Conservation (phyloP, 495 filamentous ascomycete species). For the Aspergillus mulundensis region DNA sequence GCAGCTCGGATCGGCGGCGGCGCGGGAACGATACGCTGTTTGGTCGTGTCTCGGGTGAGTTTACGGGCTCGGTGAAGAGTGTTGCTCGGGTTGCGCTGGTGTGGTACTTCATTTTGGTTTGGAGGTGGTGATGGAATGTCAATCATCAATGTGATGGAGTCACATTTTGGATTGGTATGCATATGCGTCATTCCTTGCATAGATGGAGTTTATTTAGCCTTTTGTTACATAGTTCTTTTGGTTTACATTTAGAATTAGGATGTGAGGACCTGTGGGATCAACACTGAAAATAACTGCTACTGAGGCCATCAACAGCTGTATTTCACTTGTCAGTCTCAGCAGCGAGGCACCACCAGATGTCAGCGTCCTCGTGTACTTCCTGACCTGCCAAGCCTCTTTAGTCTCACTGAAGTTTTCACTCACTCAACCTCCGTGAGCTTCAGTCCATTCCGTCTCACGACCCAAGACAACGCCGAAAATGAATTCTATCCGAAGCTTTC, state of each 20-base stretch:
- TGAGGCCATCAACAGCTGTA: background rate
- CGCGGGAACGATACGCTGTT: slow-evolving; percentile 10
- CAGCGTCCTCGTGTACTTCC: too few relatives aligned
- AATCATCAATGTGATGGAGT: too few relatives aligned
- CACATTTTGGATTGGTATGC: background rate
- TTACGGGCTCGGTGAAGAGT: slow-evolving; percentile 27
- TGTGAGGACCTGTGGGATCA: background rate
- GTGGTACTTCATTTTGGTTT: slow-evolving; percentile 52
- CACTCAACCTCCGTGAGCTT: too few relatives aligned
- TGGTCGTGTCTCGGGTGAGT: slow-evolving; percentile 21
- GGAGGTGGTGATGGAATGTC: slow-evolving; percentile 44
- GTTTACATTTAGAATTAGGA: background rate
- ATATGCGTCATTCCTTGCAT: slow-evolving; percentile 1
- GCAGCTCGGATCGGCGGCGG: slow-evolving; percentile 7
- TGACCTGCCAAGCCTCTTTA: too few relatives aligned
- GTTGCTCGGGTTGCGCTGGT: slow-evolving; percentile 43
- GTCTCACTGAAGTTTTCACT: too few relatives aligned
- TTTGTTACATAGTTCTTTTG: background rate
- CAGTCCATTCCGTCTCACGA: too few relatives aligned
- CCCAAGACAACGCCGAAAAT: too few relatives aligned
- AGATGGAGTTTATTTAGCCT: background rate
- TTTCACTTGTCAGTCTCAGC: background rate
- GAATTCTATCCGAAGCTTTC: too few relatives aligned
- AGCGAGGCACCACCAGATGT: background rate
- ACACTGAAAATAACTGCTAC: background rate